Conservation (phyloP, 2,329 filamentous ascomycete genomes). For the Cyphellophora europaea region DNA sequence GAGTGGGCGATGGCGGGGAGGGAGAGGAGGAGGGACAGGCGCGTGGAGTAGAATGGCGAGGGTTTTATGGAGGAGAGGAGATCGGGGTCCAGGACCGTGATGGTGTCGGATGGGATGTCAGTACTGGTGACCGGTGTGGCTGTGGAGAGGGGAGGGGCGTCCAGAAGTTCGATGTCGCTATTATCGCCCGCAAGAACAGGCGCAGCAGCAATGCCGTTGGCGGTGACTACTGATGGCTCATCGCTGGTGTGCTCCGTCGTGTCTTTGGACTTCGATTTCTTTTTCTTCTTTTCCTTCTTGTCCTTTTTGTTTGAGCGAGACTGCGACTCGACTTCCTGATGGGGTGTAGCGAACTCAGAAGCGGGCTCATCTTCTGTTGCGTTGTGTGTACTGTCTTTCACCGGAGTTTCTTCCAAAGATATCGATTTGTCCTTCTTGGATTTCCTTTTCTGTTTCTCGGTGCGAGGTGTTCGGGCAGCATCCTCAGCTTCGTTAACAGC, state of each 20-base stretch:
- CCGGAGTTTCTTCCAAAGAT: no score
- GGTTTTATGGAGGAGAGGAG: constrained; percentile 10
- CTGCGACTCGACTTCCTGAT: no score
- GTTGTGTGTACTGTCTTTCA: no score
- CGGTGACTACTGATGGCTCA: constrained; percentile 1
- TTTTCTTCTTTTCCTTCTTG: constrained; percentile 13
- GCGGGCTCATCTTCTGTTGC: no score
- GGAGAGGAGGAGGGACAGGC: constrained; percentile 51
- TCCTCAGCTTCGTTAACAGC: no score
- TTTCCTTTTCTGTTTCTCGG: no score
- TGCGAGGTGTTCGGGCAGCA: no score
- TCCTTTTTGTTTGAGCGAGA: constrained; percentile 2
- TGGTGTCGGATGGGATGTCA: not conserved
- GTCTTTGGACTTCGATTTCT: constrained; percentile 1
- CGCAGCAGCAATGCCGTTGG: not conserved
- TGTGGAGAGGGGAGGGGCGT: not conserved
- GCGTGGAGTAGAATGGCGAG: constrained; percentile 14
- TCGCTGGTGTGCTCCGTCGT: constrained; percentile 4
- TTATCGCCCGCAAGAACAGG: constrained; percentile 1
- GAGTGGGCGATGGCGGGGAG: constrained; percentile 48
- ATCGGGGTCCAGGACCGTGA: constrained; percentile 1
- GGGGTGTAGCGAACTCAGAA: no score
- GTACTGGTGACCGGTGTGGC: not conserved
- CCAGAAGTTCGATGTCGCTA: not conserved
- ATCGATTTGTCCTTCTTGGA: no score